Evolutionary conservation across 495 filamentous ascomycete species (phyloP).

Genomic region (Barbatosphaeria neglecta): DNA sequence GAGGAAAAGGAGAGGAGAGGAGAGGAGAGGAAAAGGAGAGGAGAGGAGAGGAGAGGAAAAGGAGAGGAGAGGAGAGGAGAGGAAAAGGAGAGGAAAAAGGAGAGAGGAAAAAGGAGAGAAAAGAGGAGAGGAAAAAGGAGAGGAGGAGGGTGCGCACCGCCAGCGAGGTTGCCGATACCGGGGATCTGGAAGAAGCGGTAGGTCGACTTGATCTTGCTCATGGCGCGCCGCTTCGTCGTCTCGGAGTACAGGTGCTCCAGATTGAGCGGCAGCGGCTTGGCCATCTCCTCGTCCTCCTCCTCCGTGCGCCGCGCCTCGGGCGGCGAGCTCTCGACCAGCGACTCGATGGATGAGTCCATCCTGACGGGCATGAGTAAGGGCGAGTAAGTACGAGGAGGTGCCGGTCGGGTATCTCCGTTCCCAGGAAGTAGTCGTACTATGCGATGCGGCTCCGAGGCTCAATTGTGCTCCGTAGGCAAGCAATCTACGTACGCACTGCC

Average conservation of each 20-base stretch:
- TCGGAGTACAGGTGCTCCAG: slow-evolving; percentile 68
- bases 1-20: slow-evolving; percentile 1
- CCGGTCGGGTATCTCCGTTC: too few species aligned
- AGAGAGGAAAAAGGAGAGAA: background rate
- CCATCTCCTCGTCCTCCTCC: background rate
- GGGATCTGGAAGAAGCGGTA: slow-evolving; percentile 81
- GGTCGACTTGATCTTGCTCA: slow-evolving; percentile 60
- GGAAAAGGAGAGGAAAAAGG: too few species aligned
- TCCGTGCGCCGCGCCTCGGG: background rate
- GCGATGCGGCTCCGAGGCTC: too few species aligned
- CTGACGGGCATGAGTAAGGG: background rate
- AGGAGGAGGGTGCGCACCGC: slow-evolving; percentile 44
- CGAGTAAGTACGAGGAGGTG: too few species aligned
- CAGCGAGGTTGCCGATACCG: slow-evolving; percentile 75
- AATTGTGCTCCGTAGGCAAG: too few species aligned
- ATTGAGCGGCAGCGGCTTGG: slow-evolving; percentile 46
- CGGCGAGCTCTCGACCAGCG: background rate
- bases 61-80: too few species aligned
- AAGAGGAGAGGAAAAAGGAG: background rate
- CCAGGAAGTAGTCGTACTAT: too few species aligned
- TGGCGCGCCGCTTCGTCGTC: slow-evolving; percentile 47
- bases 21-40: too few species aligned
- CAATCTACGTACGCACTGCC: too few species aligned
- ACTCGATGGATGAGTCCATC: background rate
- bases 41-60: background rate